phyloP scores from a whole-genome alignment of 768 basidiomycete genomes.

The Crassisporium funariophilum region DNA sequence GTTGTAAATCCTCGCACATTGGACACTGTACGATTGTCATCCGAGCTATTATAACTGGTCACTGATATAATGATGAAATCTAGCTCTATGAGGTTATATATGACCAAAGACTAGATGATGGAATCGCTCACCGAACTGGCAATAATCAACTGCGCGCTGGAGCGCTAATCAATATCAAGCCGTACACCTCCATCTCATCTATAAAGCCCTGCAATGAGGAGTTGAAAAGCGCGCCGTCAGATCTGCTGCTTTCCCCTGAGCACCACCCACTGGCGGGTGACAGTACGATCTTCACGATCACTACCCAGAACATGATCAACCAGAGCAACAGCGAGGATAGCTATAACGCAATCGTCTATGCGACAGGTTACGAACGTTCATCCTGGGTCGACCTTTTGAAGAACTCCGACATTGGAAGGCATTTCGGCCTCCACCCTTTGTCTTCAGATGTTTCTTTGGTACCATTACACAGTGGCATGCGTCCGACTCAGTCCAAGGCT shows the following conservation, averaged over 20 bases:
- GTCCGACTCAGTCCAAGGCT: slow-evolving; percentile 16
- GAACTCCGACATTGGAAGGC: slow-evolving; percentile 38
- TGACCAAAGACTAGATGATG: slow-evolving; percentile 48
- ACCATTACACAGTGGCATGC: slow-evolving; percentile 18
- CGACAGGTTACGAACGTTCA: slow-evolving; percentile 56
- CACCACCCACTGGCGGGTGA: background rate
- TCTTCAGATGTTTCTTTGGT: slow-evolving; percentile 26
- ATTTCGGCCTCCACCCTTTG: slow-evolving; percentile 34
- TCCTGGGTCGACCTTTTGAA: slow-evolving; percentile 46
- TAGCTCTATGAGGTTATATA: slow-evolving; percentile 55
- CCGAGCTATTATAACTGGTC: background rate
- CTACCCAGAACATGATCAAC: slow-evolving; percentile 41
- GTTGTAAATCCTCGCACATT: slow-evolving; percentile 52
- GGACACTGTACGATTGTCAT: slow-evolving; percentile 33
- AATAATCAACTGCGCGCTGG: slow-evolving; percentile 10
- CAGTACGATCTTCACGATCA: slow-evolving; percentile 17
- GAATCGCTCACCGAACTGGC: slow-evolving; percentile 37
- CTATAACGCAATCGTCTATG: slow-evolving; percentile 54
- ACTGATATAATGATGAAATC: background rate
- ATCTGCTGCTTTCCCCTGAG: slow-evolving; percentile 24
- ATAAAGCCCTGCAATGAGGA: slow-evolving; percentile 19
- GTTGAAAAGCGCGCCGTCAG: background rate
- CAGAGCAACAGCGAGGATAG: slow-evolving; percentile 28
- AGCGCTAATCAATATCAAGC: slow-evolving; percentile 38
- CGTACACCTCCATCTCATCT: slow-evolving; percentile 39